Base-by-base conservation (phyloP, 2,329 filamentous ascomycete species). In the Moelleriella libera region DNA sequence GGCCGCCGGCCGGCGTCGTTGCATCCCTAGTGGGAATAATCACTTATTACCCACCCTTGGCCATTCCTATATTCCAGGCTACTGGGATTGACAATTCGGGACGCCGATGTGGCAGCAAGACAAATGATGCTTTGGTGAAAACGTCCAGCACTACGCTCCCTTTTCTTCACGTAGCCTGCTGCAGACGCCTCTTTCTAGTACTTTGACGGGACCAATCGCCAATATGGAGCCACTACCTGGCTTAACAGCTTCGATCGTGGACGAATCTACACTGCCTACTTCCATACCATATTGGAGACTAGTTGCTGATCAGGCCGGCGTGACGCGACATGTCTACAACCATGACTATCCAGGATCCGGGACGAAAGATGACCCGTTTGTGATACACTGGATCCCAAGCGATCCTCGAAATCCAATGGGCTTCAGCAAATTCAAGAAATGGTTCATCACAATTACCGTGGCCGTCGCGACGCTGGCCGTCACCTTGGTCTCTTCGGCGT, bases 391-490 rank as follows among this genome's bases (percentile, higher is more conserved):
- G 67, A 72, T 83, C 28, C 70, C 73, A n/a, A 61, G 76, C 45
- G 82, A 86, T 57, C 70, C 74, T 5, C 71, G 75, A 51, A 81
- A 85, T 58, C 80, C 82, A 0, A 73, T 79, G 69, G 63, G 67
- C 45, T 82, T 76, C 55, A 63, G 68, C n/a, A 48, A 55, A 2
- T 49, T 55, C 45, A 73, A 69, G 58, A 83, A 83, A 66, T 85
- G 81, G 80, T 60, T 59, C n/a, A 74, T 80, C 53, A 82, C 78
- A 1, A 57, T 73, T 44, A 57, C 78, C 43, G 74, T 78, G 44
- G 78, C 80, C 8, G 54, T 82, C 28, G 74, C 80, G 21, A 81
- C 80, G 1, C 67, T 85, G 43, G 79, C 69, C 29, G 78, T 84
- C 6, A 71, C 75, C 0, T 61, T 80, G 3, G 75, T 71, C 1